phyloP scores from a whole-genome alignment of 2,329 filamentous ascomycete genomes.

The Curvularia sp. region DNA sequence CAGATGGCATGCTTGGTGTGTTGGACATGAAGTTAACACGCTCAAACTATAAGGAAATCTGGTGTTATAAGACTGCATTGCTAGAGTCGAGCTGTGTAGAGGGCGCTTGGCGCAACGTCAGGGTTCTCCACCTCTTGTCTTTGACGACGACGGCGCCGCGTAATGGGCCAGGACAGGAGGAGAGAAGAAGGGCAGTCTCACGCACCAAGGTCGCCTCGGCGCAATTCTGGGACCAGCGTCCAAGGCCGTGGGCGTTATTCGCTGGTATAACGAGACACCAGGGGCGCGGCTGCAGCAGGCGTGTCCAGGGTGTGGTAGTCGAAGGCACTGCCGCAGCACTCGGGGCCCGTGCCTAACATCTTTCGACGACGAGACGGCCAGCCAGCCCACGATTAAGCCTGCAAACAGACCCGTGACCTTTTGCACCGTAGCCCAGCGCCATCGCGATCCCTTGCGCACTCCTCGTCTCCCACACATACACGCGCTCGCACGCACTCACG shows the following conservation, averaged over 20 bases:
- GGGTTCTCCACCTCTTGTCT: conserved; percentile 11
- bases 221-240: conserved; percentile 3
- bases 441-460: conserved; percentile 7
- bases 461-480: neutral
- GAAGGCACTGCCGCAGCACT: conserved; percentile 21
- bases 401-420: conserved; percentile 12
- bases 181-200: conserved; percentile 1
- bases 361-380: conserved; percentile 16
- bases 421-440: conserved; percentile 1
- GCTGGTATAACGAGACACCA: conserved; percentile 9
- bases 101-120: conserved; percentile 21
- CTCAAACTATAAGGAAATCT: neutral
- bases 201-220: conserved; percentile 4
- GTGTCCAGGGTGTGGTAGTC: conserved; percentile 6
- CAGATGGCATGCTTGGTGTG: neutral
- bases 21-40: neutral
- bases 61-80: neutral
- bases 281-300: conserved; percentile 21
- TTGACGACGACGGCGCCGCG: conserved; percentile 16
- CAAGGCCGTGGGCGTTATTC: conserved; percentile 9
- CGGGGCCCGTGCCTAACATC: conserved; percentile 19
- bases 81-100: neutral
- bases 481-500: neutral
- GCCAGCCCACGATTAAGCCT: conserved; percentile 11
- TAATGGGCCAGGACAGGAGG: conserved; percentile 10